These are phyloP conservation scores for Epichloe amarillans DNA, from an alignment of 2,329 filamentous ascomycete genomes.

Conservation along the genomic window DNA sequence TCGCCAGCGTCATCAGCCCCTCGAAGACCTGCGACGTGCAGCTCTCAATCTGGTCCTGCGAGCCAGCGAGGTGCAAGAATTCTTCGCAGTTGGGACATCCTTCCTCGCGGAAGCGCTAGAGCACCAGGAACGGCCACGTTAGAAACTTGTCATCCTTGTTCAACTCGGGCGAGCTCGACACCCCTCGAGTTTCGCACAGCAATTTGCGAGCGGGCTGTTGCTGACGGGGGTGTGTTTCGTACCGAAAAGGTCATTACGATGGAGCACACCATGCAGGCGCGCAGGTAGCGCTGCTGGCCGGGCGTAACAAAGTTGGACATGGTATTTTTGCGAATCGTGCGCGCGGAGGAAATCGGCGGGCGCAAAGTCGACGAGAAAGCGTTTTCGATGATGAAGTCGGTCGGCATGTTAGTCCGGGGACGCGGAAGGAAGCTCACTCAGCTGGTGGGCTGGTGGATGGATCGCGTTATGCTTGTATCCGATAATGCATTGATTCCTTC, in stretches of 20 bases:
- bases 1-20: slow-evolving; percentile 71
- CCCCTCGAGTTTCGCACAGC: neutral
- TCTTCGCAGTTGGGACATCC: slow-evolving; percentile 97
- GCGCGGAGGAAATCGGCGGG: neutral
- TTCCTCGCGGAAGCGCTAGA: slow-evolving; percentile 66
- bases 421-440: neutral
- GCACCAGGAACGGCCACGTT: neutral
- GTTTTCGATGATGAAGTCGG: too few species aligned
- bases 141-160: neutral
- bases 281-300: slow-evolving; percentile 69
- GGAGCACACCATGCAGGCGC: slow-evolving; percentile 98
- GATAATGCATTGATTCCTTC: slow-evolving; percentile 1
- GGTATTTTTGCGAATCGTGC: neutral
- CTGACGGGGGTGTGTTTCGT: slow-evolving; percentile 16
- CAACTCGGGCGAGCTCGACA: too few species aligned
- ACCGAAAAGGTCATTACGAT: slow-evolving; percentile 75
- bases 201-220: neutral
- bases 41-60: slow-evolving; percentile 69
- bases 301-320: slow-evolving; percentile 52
- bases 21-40: slow-evolving; percentile 97
- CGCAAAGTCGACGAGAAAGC: neutral
- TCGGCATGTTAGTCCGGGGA: too few species aligned
- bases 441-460: neutral
- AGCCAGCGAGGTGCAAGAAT: slow-evolving; percentile 71
- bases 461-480: slow-evolving; percentile 4